A percentile compares a stretch with the other conserved stretches of the same genome.
phyloP scores from a whole-genome alignment of 2,329 filamentous ascomycete species.

The Juglanconis sp. region DNA sequence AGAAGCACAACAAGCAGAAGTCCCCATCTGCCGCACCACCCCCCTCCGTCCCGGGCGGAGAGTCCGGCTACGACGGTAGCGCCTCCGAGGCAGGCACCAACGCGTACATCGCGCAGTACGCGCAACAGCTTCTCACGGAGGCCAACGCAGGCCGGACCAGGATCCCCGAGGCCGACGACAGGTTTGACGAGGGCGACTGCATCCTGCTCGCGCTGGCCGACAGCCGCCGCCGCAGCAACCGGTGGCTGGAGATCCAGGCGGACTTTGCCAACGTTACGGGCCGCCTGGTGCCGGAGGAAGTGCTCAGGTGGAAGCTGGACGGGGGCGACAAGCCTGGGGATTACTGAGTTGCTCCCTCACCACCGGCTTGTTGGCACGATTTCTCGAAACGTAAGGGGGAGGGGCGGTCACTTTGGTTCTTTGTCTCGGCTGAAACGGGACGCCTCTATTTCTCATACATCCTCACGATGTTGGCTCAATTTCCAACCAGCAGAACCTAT shows the following conservation, averaged over 20 bases:
- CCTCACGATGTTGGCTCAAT: no score
- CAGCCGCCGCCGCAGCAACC: slow-evolving; percentile 29
- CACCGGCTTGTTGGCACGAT: not conserved
- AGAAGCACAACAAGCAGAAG: not conserved
- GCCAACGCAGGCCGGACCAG: not conserved
- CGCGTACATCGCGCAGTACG: slow-evolving; percentile 14
- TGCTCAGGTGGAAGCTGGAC: slow-evolving; percentile 35
- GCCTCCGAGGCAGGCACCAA: slow-evolving; percentile 18
- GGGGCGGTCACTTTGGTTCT: not conserved
- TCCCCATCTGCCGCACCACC: slow-evolving; percentile 12
- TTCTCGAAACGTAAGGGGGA: no score
- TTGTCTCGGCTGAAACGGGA: not conserved
- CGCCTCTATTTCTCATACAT: no score
- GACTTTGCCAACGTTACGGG: slow-evolving; percentile 43
- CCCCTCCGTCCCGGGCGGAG: slow-evolving; percentile 22
- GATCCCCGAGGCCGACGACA: slow-evolving; percentile 12
- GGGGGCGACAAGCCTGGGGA: slow-evolving; percentile 23
- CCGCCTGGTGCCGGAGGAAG: slow-evolving; percentile 35
- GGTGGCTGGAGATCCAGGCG: slow-evolving; percentile 42
- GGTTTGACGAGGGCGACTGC: slow-evolving; percentile 19
- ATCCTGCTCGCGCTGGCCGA: slow-evolving; percentile 34
- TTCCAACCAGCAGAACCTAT: not conserved
- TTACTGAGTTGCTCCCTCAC: not conserved
- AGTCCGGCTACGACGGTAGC: slow-evolving; percentile 26
- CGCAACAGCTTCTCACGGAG: not conserved